Evolutionary conservation across 768 basidiomycete species (phyloP).

Genomic region (Panaeolus papilionaceus): DNA sequence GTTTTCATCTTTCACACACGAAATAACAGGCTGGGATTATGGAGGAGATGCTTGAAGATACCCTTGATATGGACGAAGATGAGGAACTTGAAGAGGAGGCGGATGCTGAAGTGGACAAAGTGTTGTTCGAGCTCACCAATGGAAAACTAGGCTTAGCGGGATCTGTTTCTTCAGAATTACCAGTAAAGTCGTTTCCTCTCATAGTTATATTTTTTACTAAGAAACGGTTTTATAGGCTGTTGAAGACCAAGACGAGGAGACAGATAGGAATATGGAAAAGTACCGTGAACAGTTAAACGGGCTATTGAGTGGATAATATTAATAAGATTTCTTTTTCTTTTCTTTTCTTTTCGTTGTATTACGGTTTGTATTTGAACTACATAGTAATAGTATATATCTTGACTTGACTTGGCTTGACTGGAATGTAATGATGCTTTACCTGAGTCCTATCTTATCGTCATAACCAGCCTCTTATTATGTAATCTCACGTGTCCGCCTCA

Average conservation of each 20-base stretch:
- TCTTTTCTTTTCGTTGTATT: neutral
- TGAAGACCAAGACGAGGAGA: conserved; percentile 82
- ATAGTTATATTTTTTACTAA: conserved; percentile 12
- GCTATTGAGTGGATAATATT: conserved; percentile 66
- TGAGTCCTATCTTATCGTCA: conserved; percentile 22
- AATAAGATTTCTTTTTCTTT: conserved; percentile 17
- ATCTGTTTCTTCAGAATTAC: conserved; percentile 70
- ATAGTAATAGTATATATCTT: neutral
- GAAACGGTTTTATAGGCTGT: conserved; percentile 44
- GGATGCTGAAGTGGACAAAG: conserved; percentile 96
- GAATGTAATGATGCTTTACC: conserved; percentile 4
- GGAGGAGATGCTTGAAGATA: conserved; percentile 98
- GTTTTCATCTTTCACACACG: conserved; percentile 1
- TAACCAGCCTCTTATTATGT: conserved; percentile 12
- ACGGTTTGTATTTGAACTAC: no score
- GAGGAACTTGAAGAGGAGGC: conserved; percentile 97
- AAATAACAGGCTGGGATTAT: conserved; percentile 88
- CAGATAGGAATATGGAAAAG: conserved; percentile 87
- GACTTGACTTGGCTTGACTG: neutral
- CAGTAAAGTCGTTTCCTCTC: conserved; percentile 57
- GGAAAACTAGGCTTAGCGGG: conserved; percentile 94
- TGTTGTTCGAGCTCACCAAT: conserved; percentile 93
- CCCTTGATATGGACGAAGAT: conserved; percentile 89
- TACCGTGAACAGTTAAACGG: conserved; percentile 92
- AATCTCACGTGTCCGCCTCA: conserved; percentile 16